Percentiles rank a stretch among this genome's conserved stretches.
phyloP scores from a whole-genome alignment of 768 basidiomycete species.

The Lactarius sanguifluus region DNA sequence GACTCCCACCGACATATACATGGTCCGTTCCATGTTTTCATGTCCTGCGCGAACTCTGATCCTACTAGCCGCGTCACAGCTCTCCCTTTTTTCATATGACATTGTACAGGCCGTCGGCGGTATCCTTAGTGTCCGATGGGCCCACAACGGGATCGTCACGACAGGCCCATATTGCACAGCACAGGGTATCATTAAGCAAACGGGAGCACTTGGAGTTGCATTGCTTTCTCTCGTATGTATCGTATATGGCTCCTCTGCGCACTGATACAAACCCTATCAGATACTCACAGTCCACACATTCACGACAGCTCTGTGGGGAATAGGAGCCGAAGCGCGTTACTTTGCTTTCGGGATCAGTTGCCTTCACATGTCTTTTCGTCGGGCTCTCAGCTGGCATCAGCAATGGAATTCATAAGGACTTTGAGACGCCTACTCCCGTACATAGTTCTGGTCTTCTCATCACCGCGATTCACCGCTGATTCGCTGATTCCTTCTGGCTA shows the following conservation, averaged over 20 bases:
- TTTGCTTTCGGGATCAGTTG: slow-evolving; percentile 30
- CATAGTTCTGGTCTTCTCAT: slow-evolving; percentile 1
- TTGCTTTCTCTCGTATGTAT: slow-evolving; percentile 42
- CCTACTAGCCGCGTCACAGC: slow-evolving; percentile 27
- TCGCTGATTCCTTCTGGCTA: slow-evolving; percentile 14
- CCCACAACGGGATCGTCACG: slow-evolving; percentile 37
- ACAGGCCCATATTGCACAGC: slow-evolving; percentile 39
- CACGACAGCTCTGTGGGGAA: slow-evolving; percentile 39
- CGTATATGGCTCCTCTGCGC: background rate
- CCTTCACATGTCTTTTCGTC: slow-evolving; percentile 17
- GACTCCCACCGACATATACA: slow-evolving; percentile 43
- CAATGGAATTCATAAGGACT: slow-evolving; percentile 30
- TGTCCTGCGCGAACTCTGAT: background rate
- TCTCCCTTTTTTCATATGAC: slow-evolving; percentile 35
- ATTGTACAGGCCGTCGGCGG: slow-evolving; percentile 41
- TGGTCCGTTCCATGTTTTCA: slow-evolving; percentile 34
- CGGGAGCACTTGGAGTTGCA: slow-evolving; percentile 45
- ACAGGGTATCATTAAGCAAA: slow-evolving; percentile 42
- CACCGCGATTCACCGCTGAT: background rate
- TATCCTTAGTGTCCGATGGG: slow-evolving; percentile 41
- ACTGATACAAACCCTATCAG: slow-evolving; percentile 33
- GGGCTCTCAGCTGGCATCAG: slow-evolving; percentile 41
- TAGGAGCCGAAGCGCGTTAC: slow-evolving; percentile 36
- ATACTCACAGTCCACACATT: slow-evolving; percentile 43
- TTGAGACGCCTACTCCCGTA: slow-evolving; percentile 40